Percentiles rank a stretch among this genome's conserved stretches.
Evolutionary conservation across 768 basidiomycete genomes (phyloP).

Genomic region (Pleurotus salmoneostramineus): DNA sequence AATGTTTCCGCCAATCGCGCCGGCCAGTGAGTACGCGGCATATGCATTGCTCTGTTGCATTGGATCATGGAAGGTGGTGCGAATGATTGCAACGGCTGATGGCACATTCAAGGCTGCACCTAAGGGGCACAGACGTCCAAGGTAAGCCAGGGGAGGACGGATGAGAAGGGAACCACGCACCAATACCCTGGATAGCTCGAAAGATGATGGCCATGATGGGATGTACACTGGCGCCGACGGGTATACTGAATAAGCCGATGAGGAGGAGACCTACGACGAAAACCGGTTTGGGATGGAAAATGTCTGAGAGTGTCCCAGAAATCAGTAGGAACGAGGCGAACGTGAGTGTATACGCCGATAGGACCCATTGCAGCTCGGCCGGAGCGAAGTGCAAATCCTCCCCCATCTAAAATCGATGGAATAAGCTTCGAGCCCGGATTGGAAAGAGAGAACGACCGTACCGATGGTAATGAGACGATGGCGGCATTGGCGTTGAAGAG

Average conservation of each 20-base stretch:
- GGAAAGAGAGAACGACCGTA: background rate
- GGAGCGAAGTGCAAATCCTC: background rate
- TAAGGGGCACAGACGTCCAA: constrained; percentile 5
- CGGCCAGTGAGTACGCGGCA: constrained; percentile 38
- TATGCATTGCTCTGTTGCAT: constrained; percentile 39
- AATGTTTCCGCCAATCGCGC: constrained; percentile 37
- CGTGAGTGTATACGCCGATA: constrained; percentile 35
- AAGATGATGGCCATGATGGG: constrained; percentile 10
- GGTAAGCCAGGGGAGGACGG: background rate
- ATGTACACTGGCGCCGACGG: constrained; percentile 3
- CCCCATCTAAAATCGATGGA: background rate
- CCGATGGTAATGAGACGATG: background rate
- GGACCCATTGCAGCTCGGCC: constrained; percentile 26
- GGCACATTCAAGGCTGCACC: constrained; percentile 42
- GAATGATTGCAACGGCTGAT: constrained; percentile 38
- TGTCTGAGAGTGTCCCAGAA: constrained; percentile 15
- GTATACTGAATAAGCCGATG: constrained; percentile 9
- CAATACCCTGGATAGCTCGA: constrained; percentile 12
- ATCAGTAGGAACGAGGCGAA: constrained; percentile 36
- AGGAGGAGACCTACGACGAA: constrained; percentile 10
- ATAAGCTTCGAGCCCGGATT: background rate
- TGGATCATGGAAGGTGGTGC: constrained; percentile 37
- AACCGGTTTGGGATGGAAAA: constrained; percentile 17
- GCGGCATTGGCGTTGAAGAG: background rate
- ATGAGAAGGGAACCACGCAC: constrained; percentile 1